Evolutionary conservation across 371 early-diverging fungal genomes (phyloP).

Genomic region (Batkoa obscura): DNA sequence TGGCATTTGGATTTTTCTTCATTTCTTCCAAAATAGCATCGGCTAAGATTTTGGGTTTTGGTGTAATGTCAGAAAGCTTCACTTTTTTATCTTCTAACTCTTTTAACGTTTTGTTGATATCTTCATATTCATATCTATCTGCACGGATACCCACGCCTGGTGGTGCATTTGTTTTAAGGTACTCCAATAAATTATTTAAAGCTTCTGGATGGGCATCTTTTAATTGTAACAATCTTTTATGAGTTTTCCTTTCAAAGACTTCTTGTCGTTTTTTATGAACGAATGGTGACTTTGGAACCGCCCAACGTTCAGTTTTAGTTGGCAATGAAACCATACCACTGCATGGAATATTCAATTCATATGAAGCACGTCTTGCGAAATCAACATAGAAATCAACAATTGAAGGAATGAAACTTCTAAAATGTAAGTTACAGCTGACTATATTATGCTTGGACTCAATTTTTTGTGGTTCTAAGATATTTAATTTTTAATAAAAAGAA

Average conservation of each 20-base stretch:
- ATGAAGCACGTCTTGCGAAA: slow-evolving; percentile 68
- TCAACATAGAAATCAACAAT: slow-evolving; percentile 74
- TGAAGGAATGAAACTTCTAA: slow-evolving; percentile 51
- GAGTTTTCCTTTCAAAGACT: slow-evolving; percentile 81
- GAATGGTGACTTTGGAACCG: slow-evolving; percentile 83
- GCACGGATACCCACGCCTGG: slow-evolving; percentile 59
- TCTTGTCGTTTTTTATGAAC: slow-evolving; percentile 92
- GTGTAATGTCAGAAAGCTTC: no score
- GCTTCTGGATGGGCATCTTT: slow-evolving; percentile 61
- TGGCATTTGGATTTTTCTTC: not conserved
- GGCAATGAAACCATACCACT: slow-evolving; percentile 53
- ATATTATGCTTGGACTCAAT: slow-evolving; percentile 37
- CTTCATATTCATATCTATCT: slow-evolving; percentile 43
- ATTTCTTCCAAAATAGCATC: slow-evolving; percentile 2
- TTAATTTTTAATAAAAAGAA: not conserved
- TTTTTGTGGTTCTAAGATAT: slow-evolving; percentile 15
- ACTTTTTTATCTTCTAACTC: not conserved
- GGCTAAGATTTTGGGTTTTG: not conserved
- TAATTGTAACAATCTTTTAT: slow-evolving; percentile 63
- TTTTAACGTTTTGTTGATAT: slow-evolving; percentile 14
- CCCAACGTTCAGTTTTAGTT: slow-evolving; percentile 67
- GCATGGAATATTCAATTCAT: slow-evolving; percentile 52
- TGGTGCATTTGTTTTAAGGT: slow-evolving; percentile 50
- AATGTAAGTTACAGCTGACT: slow-evolving; percentile 50
- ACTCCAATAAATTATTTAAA: slow-evolving; percentile 53